These are phyloP conservation scores for Allantophomopsis lycopodina DNA, from an alignment of 2,329 filamentous ascomycete species.

Conservation along the genomic window DNA sequence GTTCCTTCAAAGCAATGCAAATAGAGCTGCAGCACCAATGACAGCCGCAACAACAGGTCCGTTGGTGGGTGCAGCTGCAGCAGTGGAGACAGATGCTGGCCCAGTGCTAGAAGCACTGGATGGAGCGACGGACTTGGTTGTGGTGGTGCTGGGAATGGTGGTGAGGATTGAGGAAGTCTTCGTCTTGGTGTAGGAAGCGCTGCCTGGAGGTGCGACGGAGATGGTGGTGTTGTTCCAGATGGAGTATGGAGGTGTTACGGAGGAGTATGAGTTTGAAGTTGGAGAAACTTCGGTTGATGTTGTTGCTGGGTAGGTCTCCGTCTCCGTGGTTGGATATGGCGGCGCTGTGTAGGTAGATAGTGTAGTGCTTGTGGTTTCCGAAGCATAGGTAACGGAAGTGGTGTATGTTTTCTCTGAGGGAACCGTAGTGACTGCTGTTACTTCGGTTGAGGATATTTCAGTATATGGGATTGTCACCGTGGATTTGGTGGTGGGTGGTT, in stretches of 20 bases:
- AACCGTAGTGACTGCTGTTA: slow-evolving; percentile 10
- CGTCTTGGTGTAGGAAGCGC: too few species aligned
- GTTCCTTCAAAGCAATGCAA: neutral
- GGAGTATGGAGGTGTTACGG: too few species aligned
- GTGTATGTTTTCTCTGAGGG: slow-evolving; percentile 11
- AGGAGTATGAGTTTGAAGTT: too few species aligned
- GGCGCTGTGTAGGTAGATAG: neutral
- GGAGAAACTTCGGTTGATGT: too few species aligned
- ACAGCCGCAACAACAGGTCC: neutral
- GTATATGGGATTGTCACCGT: slow-evolving; percentile 12
- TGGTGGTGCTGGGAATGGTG: too few species aligned
- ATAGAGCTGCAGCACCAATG: neutral
- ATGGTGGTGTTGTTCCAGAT: too few species aligned
- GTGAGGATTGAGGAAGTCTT: too few species aligned
- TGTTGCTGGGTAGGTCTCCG: too few species aligned
- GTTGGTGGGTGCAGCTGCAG: neutral
- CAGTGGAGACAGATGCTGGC: neutral
- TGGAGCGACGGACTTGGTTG: too few species aligned
- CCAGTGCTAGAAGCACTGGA: too few species aligned
- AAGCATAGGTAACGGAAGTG: neutral
- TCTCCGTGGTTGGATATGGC: slow-evolving; percentile 2
- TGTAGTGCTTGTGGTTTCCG: slow-evolving; percentile 1
- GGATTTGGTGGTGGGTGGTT: slow-evolving; percentile 11
- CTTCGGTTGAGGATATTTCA: slow-evolving; percentile 7
- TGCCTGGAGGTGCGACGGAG: too few species aligned